Evolutionary conservation across 805 yeast genomes (phyloP).

Genomic region (Wickerhamomyces subpelliculosus): DNA sequence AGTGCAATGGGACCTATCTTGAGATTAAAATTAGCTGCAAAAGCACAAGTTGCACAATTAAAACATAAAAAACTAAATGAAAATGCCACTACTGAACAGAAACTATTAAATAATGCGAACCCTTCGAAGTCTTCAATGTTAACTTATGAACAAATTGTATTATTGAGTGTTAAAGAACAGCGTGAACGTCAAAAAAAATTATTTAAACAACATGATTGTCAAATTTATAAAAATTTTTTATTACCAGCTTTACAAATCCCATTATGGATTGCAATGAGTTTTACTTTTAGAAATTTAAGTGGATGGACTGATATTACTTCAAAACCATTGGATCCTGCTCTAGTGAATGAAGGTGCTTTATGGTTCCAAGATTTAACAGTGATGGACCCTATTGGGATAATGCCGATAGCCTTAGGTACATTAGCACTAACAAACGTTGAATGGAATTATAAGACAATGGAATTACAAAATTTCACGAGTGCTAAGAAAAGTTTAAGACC

Average conservation of each 20-base stretch:
- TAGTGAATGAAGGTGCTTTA: slow-evolving; percentile 47
- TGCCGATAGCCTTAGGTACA: slow-evolving; percentile 70
- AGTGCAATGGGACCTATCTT: slow-evolving; percentile 72
- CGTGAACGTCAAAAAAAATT: slow-evolving; percentile 65
- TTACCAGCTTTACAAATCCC: slow-evolving; percentile 84
- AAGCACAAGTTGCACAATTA: slow-evolving; percentile 22
- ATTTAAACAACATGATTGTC: slow-evolving; percentile 62
- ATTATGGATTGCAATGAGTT: slow-evolving; percentile 73
- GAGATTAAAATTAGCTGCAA: slow-evolving; percentile 40
- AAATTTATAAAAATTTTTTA: slow-evolving; percentile 71
- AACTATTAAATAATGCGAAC: too few relatives aligned
- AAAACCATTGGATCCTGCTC: slow-evolving; percentile 40
- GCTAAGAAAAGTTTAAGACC: slow-evolving; percentile 41
- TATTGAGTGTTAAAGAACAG: slow-evolving; percentile 71
- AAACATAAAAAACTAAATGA: slow-evolving; percentile 8
- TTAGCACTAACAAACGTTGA: slow-evolving; percentile 73
- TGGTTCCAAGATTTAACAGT: slow-evolving; percentile 58
- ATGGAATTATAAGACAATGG: slow-evolving; percentile 67
- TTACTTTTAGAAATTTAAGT: slow-evolving; percentile 66
- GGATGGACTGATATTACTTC: slow-evolving; percentile 39
- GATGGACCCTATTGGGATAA: slow-evolving; percentile 52
- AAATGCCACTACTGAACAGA: too few relatives aligned
- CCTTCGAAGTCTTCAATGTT: slow-evolving; percentile 37
- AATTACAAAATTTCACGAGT: slow-evolving; percentile 27
- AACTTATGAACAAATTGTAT: slow-evolving; percentile 70